Percentiles rank a stretch among this genome's conserved stretches.
phyloP scores from a whole-genome alignment of 2,329 filamentous ascomycete genomes.

The Alternaria rosae region DNA sequence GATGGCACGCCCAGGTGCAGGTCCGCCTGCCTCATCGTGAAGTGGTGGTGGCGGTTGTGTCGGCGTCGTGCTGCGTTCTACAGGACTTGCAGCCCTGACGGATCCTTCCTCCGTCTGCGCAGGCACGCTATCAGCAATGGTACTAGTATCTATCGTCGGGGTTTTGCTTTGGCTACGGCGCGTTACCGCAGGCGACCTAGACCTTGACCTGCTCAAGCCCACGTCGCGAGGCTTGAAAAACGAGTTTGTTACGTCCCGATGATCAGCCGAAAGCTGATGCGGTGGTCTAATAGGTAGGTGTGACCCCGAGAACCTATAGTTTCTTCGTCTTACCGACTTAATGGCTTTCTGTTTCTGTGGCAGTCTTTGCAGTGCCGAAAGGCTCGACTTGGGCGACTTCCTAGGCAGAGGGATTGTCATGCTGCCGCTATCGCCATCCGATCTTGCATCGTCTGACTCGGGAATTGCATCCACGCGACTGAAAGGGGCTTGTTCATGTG shows the following conservation, averaged over 20 bases:
- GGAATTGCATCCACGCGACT: slow-evolving; percentile 10
- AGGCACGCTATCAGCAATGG: not conserved
- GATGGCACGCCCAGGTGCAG: not conserved
- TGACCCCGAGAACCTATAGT: not conserved
- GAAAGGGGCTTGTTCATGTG: slow-evolving; percentile 17
- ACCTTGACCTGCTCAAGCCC: not conserved
- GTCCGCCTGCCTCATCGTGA: not conserved
- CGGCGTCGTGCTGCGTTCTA: not conserved
- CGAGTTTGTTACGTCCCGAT: not conserved
- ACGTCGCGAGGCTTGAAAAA: not conserved
- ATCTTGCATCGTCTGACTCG: slow-evolving; percentile 4
- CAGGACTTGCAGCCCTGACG: not conserved
- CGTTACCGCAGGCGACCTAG: not conserved
- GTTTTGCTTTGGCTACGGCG: not conserved
- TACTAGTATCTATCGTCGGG: not conserved
- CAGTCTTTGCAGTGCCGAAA: not conserved
- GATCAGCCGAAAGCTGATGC: not conserved
- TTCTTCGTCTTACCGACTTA: slow-evolving; percentile 8
- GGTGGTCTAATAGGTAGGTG: not conserved
- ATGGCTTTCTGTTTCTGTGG: slow-evolving; percentile 10
- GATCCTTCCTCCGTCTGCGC: not conserved
- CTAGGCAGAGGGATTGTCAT: not conserved
- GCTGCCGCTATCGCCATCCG: not conserved
- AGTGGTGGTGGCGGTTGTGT: not conserved
- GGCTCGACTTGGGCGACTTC: not conserved